Conservation (phyloP, 305 asterid species). For the Rubia balearica region DNA sequence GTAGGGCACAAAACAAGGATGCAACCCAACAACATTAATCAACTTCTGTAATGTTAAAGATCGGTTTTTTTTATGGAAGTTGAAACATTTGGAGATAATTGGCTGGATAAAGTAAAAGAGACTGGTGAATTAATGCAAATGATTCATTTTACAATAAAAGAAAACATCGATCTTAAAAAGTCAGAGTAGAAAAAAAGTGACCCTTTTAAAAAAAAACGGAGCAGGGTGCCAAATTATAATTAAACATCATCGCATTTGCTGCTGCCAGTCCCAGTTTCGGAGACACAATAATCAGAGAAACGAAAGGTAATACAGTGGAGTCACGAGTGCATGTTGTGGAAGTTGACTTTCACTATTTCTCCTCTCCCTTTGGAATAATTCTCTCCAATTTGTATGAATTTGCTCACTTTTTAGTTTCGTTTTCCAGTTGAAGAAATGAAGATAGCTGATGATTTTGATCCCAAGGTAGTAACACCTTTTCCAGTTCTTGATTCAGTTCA, state of each 20-base stretch:
- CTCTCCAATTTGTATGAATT: not conserved
- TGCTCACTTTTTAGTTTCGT: not conserved
- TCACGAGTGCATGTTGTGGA: not conserved
- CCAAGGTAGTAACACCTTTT: not conserved
- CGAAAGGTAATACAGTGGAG: not conserved
- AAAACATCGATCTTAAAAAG: too few species aligned
- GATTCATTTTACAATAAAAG: too few species aligned
- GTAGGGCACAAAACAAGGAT: not conserved
- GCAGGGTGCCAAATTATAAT: not conserved
- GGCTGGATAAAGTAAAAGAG: too few species aligned
- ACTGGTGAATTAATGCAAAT: too few species aligned
- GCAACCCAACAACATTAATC: not conserved
- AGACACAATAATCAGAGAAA: not conserved
- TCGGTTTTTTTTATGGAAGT: too few species aligned
- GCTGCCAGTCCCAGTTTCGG: not conserved
- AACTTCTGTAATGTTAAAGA: not conserved
- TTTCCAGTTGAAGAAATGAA: constrained; percentile 30
- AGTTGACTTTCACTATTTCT: not conserved
- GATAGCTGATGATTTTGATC: constrained; percentile 16
- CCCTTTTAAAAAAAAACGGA: too few species aligned
- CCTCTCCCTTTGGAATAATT: not conserved
- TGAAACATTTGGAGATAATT: too few species aligned
- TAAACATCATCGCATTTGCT: not conserved
- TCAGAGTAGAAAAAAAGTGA: too few species aligned
- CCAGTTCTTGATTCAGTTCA: not conserved